Evolutionary conservation across 257 asterid genomes (phyloP).

Genomic region (Gentiana straminea): DNA sequence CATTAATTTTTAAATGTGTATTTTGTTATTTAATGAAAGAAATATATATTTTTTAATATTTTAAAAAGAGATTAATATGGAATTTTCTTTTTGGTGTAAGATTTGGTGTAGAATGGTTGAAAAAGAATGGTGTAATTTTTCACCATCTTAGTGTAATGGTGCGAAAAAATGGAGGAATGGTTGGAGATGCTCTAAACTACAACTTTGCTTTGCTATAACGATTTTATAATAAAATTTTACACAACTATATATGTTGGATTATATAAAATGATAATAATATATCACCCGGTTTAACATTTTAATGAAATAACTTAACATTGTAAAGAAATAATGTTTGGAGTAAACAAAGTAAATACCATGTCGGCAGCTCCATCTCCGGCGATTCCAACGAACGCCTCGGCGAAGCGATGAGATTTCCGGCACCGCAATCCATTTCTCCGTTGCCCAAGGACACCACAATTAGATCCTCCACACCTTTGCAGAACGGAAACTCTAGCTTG

Average conservation of each 20-base stretch:
- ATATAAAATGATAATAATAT: neutral
- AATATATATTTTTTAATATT: no score
- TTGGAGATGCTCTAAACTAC: no score
- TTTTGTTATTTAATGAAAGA: no score
- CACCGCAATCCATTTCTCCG: conserved; percentile 27
- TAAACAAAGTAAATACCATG: conserved; percentile 32
- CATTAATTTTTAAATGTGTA: no score
- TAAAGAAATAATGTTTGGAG: neutral
- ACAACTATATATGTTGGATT: no score
- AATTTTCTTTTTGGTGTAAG: no score
- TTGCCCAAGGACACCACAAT: conserved; percentile 60
- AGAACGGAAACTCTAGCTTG: conserved; percentile 69
- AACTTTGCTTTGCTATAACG: neutral
- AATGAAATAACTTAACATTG: neutral
- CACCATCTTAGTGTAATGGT: no score
- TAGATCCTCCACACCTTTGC: conserved; percentile 52
- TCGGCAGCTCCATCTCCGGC: conserved; percentile 89
- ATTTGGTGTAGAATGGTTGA: no score
- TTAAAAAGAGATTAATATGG: no score
- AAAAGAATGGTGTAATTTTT: no score
- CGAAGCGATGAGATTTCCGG: conserved; percentile 11
- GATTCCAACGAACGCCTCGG: conserved; percentile 28
- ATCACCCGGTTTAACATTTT: neutral
- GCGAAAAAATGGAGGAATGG: no score
- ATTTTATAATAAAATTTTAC: neutral